Percentiles rank a stretch among this genome's conserved stretches.
Evolutionary conservation across 2,329 filamentous ascomycete genomes (phyloP).

Genomic region (Neoscytalidium dimidiatum): DNA sequence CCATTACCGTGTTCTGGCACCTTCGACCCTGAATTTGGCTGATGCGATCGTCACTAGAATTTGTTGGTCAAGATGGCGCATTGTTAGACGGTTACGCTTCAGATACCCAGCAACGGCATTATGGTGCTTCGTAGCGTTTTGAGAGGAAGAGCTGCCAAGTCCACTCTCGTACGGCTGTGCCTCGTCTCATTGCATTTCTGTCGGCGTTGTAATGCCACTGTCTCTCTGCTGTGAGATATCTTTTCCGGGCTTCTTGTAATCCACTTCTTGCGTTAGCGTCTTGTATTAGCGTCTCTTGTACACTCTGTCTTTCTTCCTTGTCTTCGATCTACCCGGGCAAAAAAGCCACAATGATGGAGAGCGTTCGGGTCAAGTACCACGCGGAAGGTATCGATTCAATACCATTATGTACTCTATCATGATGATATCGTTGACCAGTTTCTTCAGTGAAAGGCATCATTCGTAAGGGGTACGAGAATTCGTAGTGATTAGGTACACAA

Average conservation of each 20-base stretch:
- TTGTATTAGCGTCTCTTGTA: neutral
- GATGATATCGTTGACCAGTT: neutral
- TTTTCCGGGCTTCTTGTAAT: neutral
- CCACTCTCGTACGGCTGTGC: too few relatives aligned
- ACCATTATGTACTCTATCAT: neutral
- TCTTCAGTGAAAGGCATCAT: neutral
- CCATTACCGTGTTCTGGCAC: too few relatives aligned
- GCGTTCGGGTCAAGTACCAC: too few relatives aligned
- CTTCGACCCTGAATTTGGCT: neutral
- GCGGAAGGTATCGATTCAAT: neutral
- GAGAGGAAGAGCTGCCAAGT: too few relatives aligned
- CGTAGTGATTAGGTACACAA: too few relatives aligned
- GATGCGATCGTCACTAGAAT: neutral
- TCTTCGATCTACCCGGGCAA: too few relatives aligned
- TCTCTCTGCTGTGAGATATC: too few relatives aligned
- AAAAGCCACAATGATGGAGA: too few relatives aligned
- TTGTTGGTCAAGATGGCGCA: neutral
- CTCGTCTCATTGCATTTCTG: neutral
- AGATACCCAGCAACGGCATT: slow-evolving; percentile 7
- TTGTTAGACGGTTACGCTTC: slow-evolving; percentile 1
- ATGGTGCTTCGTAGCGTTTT: neutral
- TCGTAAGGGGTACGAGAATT: neutral
- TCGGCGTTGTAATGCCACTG: neutral
- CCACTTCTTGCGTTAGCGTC: neutral
- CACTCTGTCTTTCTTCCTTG: neutral